Base-by-base conservation (phyloP, 805 yeast species). In the Cephaloascus albidus region DNA sequence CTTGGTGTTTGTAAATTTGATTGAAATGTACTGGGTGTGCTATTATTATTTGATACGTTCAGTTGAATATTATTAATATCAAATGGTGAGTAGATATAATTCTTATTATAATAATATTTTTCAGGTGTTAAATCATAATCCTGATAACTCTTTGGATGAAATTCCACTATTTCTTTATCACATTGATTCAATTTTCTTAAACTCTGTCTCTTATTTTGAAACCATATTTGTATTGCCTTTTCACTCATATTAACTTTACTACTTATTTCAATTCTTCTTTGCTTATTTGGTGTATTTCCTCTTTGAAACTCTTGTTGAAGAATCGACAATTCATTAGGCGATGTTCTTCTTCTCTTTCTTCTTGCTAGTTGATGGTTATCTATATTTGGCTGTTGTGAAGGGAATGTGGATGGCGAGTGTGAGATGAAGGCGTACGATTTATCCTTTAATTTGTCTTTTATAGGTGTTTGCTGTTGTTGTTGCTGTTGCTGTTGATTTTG, bases 151-250 rank as follows among this genome's bases (percentile, higher is more conserved):
- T 40, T 46, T 46, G 69, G 68, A 23, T 70, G 70, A 46, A 67
- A 55, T 42, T 58, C 68, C 6, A 70, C 63, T 33, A 67, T 51
- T 49, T 67, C 72, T 45, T 52, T 61, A 37, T 65, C 71, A 14
- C 49, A 40, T 33, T 46, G 44, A 40, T 53, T 50, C 38, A 63
- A 68, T 49, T 80, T 76, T 52, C 88, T 74, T 45, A 82, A 61
- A 30, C 89, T 73, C 61, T 90, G 97, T 59, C 98, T 76, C 59
- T 80, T 85, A 61, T 93, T 93, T 63, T 93, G 98, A 64, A 93
- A 93, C 98, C 98, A 93, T 45, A 90, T 87, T 64, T 93, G 98
- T 28, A 93, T 95, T 2, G 97, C 96, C 58, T 89, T 87, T 59
- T 89, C 97, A n/a, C 90, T 78, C 97, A 93, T 93, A 48, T 79